These are phyloP conservation scores for Lodderomyces pseudojiufengensis DNA, from an alignment of 1,139 yeast species.

Conservation along the genomic window DNA sequence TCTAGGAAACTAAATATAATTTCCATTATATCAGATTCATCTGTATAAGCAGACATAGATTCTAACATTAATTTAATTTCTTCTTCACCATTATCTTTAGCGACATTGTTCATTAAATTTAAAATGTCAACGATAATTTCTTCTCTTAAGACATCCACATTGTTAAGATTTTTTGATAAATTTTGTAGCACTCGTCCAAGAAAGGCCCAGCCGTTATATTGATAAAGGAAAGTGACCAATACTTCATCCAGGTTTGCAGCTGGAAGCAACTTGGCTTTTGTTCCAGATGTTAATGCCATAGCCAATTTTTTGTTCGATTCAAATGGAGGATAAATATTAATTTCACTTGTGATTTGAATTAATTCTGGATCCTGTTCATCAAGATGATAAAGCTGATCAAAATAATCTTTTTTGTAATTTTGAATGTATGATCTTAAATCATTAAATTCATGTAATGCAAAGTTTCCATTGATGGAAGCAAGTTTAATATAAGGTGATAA, in stretches of 20 bases:
- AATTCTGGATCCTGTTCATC: slow-evolving; percentile 54
- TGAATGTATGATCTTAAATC: slow-evolving; percentile 60
- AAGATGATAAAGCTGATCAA: slow-evolving; percentile 37
- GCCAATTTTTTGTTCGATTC: slow-evolving; percentile 45
- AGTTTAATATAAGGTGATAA: slow-evolving; percentile 60
- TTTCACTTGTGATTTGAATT: slow-evolving; percentile 35
- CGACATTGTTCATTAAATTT: slow-evolving; percentile 47
- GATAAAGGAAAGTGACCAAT: slow-evolving; percentile 66
- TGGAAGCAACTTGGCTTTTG: slow-evolving; percentile 68
- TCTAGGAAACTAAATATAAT: slow-evolving; percentile 64
- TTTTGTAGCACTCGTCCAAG: slow-evolving; percentile 76
- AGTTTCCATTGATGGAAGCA: slow-evolving; percentile 59
- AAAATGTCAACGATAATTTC: slow-evolving; percentile 47
- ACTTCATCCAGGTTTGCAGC: slow-evolving; percentile 39
- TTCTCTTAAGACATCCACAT: slow-evolving; percentile 32
- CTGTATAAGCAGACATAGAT: slow-evolving; percentile 55
- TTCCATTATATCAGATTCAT: slow-evolving; percentile 67
- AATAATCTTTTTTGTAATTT: slow-evolving; percentile 33
- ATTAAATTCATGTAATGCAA: slow-evolving; percentile 62
- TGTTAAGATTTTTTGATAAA: slow-evolving; percentile 40
- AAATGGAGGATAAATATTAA: slow-evolving; percentile 50
- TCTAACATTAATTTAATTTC: slow-evolving; percentile 47
- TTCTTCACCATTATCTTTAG: slow-evolving; percentile 39
- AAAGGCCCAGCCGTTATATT: slow-evolving; percentile 83
- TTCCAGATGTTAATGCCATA: slow-evolving; percentile 45